Base-by-base conservation (phyloP, 192 early-diverging fungal genomes). In the Chytriomyces sp. region DNA sequence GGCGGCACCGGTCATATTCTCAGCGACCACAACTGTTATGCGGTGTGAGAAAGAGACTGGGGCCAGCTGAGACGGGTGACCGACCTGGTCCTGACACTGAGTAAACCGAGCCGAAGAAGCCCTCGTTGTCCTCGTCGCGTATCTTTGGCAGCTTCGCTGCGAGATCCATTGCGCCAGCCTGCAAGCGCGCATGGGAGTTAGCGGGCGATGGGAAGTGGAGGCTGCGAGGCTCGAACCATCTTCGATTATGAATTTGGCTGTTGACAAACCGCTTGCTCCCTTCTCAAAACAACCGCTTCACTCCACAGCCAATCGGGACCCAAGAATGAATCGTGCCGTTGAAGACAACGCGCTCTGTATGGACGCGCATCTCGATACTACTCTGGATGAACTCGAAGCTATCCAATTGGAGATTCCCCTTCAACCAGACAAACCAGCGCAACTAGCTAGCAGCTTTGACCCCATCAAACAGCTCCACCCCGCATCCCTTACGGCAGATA, bases 41-140 rank as follows among this genome's bases (percentile, higher is more conserved):
- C 44, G 17, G 14, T 0, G 44, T 49, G 44, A n/a, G 44, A n/a
- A 49, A 49, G 44, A n/a, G 44, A 22, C 17, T 22, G 44, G 2
- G 44, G 22, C 44, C 2, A 49, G 3, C 31, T 14, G 49, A 39
- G 63, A 40, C 19, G 32, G 66, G 38, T 55, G n/a, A n/a, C 71
- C 60, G 82, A 95, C 94, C 96, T 64, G 97, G 98, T 39, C 98
- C 98, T 36, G 98, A 98, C n/a, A 99, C 96, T 31, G 92, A 96
- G 78, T 85, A 99, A 36, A 99, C 91, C 62, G 85, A 94, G 77
- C 98, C 98, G 83, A 93, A 93, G 37, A 86, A 86, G 44, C 84
- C 86, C 78, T 98, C 98, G 44, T 80, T 81, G 58, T 96, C 95
- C 53, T 81, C 78, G 79, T 98, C 96, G 64, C 91, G 86, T 59